phyloP scores from a whole-genome alignment of 306 rosid species.

The Abrus pulchellus region DNA sequence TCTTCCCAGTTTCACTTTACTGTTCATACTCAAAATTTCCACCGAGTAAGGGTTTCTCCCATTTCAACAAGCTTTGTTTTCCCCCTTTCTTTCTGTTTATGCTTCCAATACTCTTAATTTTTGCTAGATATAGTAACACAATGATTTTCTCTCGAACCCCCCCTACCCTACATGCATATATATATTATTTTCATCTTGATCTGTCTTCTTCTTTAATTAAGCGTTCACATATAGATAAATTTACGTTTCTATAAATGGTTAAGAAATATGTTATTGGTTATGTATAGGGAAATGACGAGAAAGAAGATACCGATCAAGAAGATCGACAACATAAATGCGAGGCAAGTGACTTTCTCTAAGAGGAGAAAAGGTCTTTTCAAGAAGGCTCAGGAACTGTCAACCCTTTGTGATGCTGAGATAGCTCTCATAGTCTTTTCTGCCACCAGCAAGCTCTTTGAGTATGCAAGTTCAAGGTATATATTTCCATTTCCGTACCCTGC shows the following conservation, averaged over 20 bases:
- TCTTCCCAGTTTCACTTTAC: not conserved
- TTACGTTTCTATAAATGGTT: no score
- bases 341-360: conserved; percentile 63
- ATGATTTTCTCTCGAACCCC: not conserved
- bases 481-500: not conserved
- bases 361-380: conserved; percentile 59
- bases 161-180: not conserved
- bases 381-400: conserved; percentile 53
- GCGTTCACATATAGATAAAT: no score
- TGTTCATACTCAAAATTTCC: not conserved
- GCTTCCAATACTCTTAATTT: not conserved
- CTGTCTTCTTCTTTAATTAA: no score
- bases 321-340: conserved; percentile 53
- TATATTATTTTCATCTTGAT: not conserved
- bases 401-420: conserved; percentile 50
- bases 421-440: conserved; percentile 57
- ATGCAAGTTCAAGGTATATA: conserved; percentile 54
- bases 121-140: not conserved
- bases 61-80: not conserved
- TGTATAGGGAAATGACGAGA: conserved; percentile 7
- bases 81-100: not conserved
- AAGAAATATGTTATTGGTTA: no score
- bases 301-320: conserved; percentile 35
- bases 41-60: not conserved
- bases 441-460: conserved; percentile 54